Conservation (phyloP, 495 filamentous ascomycete species). For the Usnea hakonensis region DNA sequence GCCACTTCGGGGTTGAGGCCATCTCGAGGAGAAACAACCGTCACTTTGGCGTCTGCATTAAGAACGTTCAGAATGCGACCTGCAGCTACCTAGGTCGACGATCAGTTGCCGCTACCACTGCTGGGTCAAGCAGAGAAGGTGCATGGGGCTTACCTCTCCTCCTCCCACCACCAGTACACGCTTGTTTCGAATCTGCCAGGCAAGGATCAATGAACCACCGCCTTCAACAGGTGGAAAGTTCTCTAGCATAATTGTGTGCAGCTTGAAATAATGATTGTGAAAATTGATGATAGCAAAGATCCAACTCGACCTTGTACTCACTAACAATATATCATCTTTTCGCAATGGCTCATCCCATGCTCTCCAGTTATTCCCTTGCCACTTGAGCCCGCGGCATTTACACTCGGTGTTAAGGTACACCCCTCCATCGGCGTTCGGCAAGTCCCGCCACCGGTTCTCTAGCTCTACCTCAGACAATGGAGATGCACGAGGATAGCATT, state of each 20-base stretch:
- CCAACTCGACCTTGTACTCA: no score
- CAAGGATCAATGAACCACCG: constrained; percentile 85
- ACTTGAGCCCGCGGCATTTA: no score
- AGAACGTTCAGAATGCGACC: constrained; percentile 87
- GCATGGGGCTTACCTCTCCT: constrained; percentile 59
- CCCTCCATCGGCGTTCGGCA: background rate
- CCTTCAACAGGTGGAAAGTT: constrained; percentile 74
- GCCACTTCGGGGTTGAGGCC: constrained; percentile 85
- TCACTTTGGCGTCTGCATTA: constrained; percentile 88
- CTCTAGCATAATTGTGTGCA: constrained; percentile 43
- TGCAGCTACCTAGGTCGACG: constrained; percentile 67
- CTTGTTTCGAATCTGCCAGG: constrained; percentile 86
- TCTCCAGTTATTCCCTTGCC: no score
- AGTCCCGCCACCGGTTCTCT: background rate
- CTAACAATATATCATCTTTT: no score
- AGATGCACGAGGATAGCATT: background rate
- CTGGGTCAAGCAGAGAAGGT: background rate
- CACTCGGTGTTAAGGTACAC: no score
- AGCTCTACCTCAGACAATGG: background rate
- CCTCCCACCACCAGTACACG: constrained; percentile 82
- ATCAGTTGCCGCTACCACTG: constrained; percentile 14
- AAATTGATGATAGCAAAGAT: background rate
- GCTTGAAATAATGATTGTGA: background rate
- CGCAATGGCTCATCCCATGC: no score
- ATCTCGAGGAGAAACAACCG: constrained; percentile 67